phyloP scores from a whole-genome alignment of 208 protist species.

The Leishmania braziliensis region DNA sequence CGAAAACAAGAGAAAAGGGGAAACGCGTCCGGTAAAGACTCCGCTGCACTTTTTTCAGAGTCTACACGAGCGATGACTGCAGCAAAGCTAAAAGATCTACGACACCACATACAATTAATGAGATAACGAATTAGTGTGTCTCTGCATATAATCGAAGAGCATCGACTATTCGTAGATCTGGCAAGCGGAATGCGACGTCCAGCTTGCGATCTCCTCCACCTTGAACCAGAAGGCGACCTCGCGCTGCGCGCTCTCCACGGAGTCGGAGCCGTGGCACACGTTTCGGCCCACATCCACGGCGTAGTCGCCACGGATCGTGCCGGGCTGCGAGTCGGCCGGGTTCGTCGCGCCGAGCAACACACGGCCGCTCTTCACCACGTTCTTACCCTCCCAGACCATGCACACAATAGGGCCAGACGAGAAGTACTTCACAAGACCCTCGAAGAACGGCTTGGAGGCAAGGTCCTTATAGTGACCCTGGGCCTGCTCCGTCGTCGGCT shows the following conservation, averaged over 20 bases:
- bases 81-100: not conserved
- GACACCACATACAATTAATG: not conserved
- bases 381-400: constrained; percentile 98
- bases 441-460: constrained; percentile 94
- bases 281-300: constrained; percentile 96
- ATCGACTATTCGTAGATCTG: constrained; percentile 84
- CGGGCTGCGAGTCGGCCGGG: constrained; percentile 91
- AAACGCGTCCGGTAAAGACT: not conserved
- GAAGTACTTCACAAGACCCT: constrained; percentile 94
- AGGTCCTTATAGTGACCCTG: constrained; percentile 92
- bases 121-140: not conserved
- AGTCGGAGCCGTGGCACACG: constrained; percentile 97
- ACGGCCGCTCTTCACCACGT: constrained; percentile 94
- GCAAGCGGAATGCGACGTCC: constrained; percentile 72
- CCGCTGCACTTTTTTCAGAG: not conserved
- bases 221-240: constrained; percentile 98
- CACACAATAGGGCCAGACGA: constrained; percentile 96
- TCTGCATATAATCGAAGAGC: not conserved
- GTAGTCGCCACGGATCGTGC: constrained; percentile 98
- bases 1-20: not conserved
- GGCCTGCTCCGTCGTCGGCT: constrained; percentile 81
- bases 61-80: not conserved
- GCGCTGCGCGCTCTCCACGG: constrained; percentile 90
- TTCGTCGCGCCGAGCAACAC: constrained; percentile 96
- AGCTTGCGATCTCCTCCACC: constrained; percentile 83